Evolutionary conservation across 495 filamentous ascomycete species (phyloP), one percentile per base, ranked within the genome.

Genomic region (Penicillium desertorum): DNA sequence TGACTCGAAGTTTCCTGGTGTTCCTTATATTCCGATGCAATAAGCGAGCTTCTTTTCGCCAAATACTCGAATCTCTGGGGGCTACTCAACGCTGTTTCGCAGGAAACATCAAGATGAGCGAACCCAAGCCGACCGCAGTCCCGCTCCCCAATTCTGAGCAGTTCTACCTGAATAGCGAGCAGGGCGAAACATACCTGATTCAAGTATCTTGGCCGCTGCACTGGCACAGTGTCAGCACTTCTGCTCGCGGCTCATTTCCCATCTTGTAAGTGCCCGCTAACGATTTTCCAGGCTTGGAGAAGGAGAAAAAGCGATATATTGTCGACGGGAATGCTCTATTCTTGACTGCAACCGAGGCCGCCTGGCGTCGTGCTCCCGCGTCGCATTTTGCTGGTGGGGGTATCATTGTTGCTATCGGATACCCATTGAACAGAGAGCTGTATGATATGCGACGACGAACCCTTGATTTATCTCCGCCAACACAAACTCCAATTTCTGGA

Each of bases 301-400:
- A 14, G 12, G 20, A 29, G 10, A 22, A 29, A 57, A 16, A 22
- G 3, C 8, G 17, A 54, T 70, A 70, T 48, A 61, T 65, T 8
- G 62, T 70, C 19, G 67, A 70, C 17, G 67, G 67, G 10, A 70
- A 70, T 49, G 58, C 64, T 1, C 25, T 67, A 20, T 70, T 70
- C 51, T 20, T 70, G 42, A 70, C 67, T 8, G 67, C 67, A 20
- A 70, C 64, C 2, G 67, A 70, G 34, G 47, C 54, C 6, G 51
- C 60, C 25, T 65, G 67, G 64, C 62, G 64, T 20, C 62, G 62
- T 20, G 54, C 48, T 25, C 51, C 57, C 19, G 39, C 57, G 14
- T 63, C 67, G 0, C 62, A 60, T 19, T 65, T 59, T 53, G 25
- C 47, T 9, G 64, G 62, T 11, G 64, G 62, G 62, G 60, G 62